Evolutionary conservation across 371 early-diverging fungal species (phyloP), one percentile per base, ranked within the genome.

Genomic region (Apophysomyces elegans): DNA sequence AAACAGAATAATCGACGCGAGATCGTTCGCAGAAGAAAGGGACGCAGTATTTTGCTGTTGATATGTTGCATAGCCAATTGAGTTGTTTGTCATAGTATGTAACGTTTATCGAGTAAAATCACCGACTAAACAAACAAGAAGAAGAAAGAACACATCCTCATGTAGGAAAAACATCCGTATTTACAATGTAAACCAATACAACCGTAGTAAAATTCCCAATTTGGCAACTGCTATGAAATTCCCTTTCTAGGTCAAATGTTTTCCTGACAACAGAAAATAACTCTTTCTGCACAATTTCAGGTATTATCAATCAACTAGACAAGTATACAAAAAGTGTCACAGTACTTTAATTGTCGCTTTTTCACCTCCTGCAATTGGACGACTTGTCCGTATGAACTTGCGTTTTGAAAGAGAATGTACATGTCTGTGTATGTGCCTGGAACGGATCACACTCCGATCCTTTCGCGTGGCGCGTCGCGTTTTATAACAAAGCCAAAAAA

Each of bases 51-150:
- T 67, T 68, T 83, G 80, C 16, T 80, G 80, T 56, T 83, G 84
- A 56, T 80, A 79, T 2, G 74, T 73, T 21, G 81, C 77, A 71
- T 79, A 82, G 7, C 79, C 82, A 56, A 82, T 76, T 18, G 73
- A 66, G 36, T 57, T 64, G 45, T 72, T 54, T 36, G 37, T 45
- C 47, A 46, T 43, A 4, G 21, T 60, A 8, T 16, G 2, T n/a
- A 18, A 41, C 43, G 44, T 6, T 44, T 32, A 7, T 26, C 11
- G 6, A 11, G 21, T 21, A 9, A 50, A 50, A 50, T 21, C 21
- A 50, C 54, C 54, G 54, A 50, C 16, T 2, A 50, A 50, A 50
- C 9, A 21, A 7, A 50, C 32, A 26, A 21, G n/a, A 21, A 21
- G 21, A 21, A 21, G 21, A 50, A 11, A 21, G 8, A 50, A 45